phyloP scores from a whole-genome alignment of 2,329 filamentous ascomycete genomes.

The Ambrosiella beaveri region DNA sequence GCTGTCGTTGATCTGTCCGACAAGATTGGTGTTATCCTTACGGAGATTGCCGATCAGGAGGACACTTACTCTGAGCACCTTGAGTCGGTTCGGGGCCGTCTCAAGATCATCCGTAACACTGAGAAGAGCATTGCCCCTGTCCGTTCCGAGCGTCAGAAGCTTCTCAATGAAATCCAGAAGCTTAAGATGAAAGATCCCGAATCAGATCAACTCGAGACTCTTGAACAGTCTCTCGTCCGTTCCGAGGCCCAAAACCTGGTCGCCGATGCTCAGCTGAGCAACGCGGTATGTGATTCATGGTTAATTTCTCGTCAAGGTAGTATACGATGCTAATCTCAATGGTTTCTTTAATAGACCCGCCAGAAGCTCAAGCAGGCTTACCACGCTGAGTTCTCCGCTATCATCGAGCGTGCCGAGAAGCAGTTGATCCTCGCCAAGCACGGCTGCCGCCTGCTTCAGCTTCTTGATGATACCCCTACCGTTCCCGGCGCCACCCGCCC shows the following conservation, averaged over 20 bases:
- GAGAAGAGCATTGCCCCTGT: conserved; percentile 90
- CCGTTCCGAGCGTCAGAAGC: conserved; percentile 70
- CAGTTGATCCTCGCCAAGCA: conserved; percentile 88
- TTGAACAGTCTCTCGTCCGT: conserved; percentile 92
- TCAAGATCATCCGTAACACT: conserved; percentile 91
- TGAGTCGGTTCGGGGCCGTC: conserved; percentile 62
- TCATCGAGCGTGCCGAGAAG: conserved; percentile 92
- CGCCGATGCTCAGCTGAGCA: conserved; percentile 89
- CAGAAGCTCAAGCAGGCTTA: conserved; percentile 95
- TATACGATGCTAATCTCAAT: not conserved
- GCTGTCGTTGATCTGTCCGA: conserved; percentile 78
- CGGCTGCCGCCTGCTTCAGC: conserved; percentile 64
- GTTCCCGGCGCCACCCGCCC: conserved; percentile 65
- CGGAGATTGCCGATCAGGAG: conserved; percentile 88
- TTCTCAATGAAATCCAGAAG: conserved; percentile 80
- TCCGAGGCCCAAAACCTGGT: conserved; percentile 93
- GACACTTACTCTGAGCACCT: conserved; percentile 71
- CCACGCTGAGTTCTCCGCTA: conserved; percentile 69
- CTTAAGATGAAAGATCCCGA: conserved; percentile 85
- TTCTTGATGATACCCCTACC: conserved; percentile 78
- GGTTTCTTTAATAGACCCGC: conserved; percentile 46
- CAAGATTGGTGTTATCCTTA: conserved; percentile 83
- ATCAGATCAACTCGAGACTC: conserved; percentile 59
- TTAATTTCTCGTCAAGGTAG: not conserved
- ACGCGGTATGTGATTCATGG: conserved; percentile 50